Evolutionary conservation across 768 basidiomycete genomes (phyloP).

Genomic region (Lepiota brunneoincarnata): DNA sequence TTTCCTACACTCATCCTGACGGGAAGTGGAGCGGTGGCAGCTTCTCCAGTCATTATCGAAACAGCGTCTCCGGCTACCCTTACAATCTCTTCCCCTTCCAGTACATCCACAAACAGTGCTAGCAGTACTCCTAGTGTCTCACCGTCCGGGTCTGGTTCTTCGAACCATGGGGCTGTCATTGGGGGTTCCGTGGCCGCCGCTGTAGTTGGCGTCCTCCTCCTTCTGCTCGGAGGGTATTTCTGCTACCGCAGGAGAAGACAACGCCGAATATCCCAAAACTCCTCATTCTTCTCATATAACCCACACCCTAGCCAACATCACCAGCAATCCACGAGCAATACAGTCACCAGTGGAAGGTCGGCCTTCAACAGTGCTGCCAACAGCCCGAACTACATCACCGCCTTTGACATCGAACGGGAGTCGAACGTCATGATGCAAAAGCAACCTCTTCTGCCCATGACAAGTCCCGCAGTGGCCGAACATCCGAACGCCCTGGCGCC

Average conservation of each 20-base stretch:
- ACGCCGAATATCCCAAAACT: conserved; percentile 1
- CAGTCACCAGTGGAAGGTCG: not conserved
- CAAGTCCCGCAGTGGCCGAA: not conserved
- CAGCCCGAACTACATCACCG: conserved; percentile 5
- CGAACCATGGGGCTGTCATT: conserved; percentile 15
- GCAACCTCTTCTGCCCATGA: not conserved
- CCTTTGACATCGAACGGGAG: not conserved
- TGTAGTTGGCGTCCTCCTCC: conserved; percentile 11
- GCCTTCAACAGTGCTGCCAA: not conserved
- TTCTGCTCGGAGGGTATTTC: conserved; percentile 3
- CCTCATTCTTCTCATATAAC: conserved; percentile 18
- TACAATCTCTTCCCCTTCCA: conserved; percentile 5
- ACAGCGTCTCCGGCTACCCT: conserved; percentile 13
- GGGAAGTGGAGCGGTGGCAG: conserved; percentile 34
- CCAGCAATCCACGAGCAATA: conserved; percentile 11
- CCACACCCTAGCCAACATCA: conserved; percentile 6
- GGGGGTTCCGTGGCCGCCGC: conserved; percentile 19
- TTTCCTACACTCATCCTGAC: conserved; percentile 21
- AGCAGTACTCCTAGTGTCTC: conserved; percentile 9
- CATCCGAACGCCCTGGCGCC: no score
- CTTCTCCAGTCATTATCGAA: conserved; percentile 9
- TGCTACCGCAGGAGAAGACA: conserved; percentile 14
- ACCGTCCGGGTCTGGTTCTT: conserved; percentile 9
- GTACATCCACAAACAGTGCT: conserved; percentile 4
- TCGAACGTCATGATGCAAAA: not conserved